Base-by-base conservation (phyloP, 2,329 filamentous ascomycete genomes). In the Neonectria faginata region DNA sequence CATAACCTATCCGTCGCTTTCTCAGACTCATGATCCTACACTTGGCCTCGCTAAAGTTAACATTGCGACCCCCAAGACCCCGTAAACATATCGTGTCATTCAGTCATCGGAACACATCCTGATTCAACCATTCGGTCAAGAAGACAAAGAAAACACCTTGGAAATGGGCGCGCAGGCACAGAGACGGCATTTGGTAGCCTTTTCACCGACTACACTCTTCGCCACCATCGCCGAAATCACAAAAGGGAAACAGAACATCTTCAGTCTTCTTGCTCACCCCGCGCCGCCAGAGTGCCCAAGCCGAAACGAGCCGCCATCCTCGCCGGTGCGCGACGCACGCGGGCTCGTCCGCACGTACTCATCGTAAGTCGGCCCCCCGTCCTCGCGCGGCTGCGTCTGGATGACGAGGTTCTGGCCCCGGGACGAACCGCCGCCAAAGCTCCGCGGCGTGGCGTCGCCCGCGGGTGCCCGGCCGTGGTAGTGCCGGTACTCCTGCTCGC, bases 401-500 rank as follows among this genome's bases (percentile, higher is more conserved):
- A 74, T 42, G 16, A 68, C 60, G 44, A 67, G 36, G 25, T 64
- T 72, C n/a, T 57, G 62, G 3, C 72, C 64, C 25, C 65, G 65
- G n/a, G 71, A 58, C 63, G 41, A 20, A 1, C 59, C 54, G 5
- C 69, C 64, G 7, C 66, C 65, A 0, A 67, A 20, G 5, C 52
- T 61, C 11, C 72, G 63, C 5, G 72, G 72, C n/a, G 70, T 67
- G 10, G 62, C 33, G 47, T 29, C 5, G 62, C 44, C 1, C 58
- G 45, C 47, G 58, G 68, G 45, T 7, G 63, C 68, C 5, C 74
- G 71, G 7, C 71, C 67, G 50, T 77, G 75, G 22, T 74, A 72
- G 42, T 70, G 70, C 12, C 74, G 67, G 44, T 76, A 76, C 3
- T 75, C 73, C 9, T 76, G 73, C 22, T 73, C 72, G 14, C 76